A percentile compares a stretch with the other conserved stretches of the same genome.
Conservation (phyloP, 805 yeast species). For the Candida xiaguanensis region DNA sequence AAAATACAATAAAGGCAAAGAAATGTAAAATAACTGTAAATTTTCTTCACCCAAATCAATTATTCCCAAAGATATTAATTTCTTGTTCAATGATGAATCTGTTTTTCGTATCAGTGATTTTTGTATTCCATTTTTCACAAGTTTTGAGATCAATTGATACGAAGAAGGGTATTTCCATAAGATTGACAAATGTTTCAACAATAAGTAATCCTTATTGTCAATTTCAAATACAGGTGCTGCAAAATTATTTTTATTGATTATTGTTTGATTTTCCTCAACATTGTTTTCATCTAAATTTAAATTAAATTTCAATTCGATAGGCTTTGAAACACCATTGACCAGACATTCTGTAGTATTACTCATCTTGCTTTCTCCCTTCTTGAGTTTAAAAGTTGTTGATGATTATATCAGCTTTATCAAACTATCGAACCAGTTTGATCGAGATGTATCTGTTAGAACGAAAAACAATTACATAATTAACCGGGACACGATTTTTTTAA, state of each 20-base stretch:
- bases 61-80: conserved; percentile 16
- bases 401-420: too few relatives aligned
- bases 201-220: conserved; percentile 17
- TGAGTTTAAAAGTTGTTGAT: too few relatives aligned
- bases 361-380: too few relatives aligned
- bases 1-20: conserved; percentile 18
- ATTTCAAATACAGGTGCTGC: conserved; percentile 16
- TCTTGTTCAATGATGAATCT: conserved; percentile 20
- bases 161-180: conserved; percentile 41
- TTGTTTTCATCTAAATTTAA: background rate
- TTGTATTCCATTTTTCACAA: conserved; percentile 20
- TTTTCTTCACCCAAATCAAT: conserved; percentile 17
- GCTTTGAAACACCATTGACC: background rate
- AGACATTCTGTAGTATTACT: too few relatives aligned
- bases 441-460: too few relatives aligned
- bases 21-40: conserved; percentile 23
- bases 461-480: too few relatives aligned
- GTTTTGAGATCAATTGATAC: conserved; percentile 32
- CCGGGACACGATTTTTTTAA: too few relatives aligned
- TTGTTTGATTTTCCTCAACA: background rate
- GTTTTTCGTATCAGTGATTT: conserved; percentile 16
- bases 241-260: conserved; percentile 6
- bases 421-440: too few relatives aligned
- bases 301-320: background rate
- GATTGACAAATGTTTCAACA: conserved; percentile 28